Evolutionary conservation across 1,284 basidiomycete species (phyloP).

Genomic region (Ustilago vetiveriae): DNA sequence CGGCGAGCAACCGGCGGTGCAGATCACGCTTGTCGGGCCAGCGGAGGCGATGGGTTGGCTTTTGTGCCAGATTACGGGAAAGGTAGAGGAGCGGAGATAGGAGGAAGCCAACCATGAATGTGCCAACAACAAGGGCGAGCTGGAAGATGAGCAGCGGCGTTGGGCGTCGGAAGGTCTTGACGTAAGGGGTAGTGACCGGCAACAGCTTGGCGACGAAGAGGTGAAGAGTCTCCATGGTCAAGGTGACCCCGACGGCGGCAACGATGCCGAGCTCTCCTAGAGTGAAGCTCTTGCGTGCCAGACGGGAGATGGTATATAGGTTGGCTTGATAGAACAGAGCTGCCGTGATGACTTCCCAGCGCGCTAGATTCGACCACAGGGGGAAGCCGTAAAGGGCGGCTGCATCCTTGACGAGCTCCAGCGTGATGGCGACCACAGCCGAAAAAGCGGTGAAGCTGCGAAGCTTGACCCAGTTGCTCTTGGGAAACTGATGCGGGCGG

Average conservation of each 20-base stretch:
- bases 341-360: conserved; percentile 76
- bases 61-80: conserved; percentile 89
- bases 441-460: conserved; percentile 67
- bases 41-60: conserved; percentile 85
- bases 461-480: conserved; percentile 64
- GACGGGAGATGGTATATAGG: conserved; percentile 85
- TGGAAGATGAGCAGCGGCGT: conserved; percentile 92
- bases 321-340: conserved; percentile 90
- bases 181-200: conserved; percentile 76
- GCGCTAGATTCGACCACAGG: conserved; percentile 53
- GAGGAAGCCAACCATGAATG: conserved; percentile 88
- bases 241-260: conserved; percentile 83
- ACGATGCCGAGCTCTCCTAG: conserved; percentile 91
- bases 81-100: conserved; percentile 93
- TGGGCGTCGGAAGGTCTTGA: conserved; percentile 91
- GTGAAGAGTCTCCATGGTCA: conserved; percentile 77
- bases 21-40: conserved; percentile 87
- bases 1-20: conserved; percentile 84
- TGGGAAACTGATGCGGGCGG: conserved; percentile 48
- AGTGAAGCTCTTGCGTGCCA: conserved; percentile 92
- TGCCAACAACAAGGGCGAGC: conserved; percentile 89
- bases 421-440: conserved; percentile 58
- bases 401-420: conserved; percentile 60
- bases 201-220: conserved; percentile 58
- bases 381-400: conserved; percentile 59